A percentile compares a stretch with the other conserved stretches of the same genome.
Conservation (phyloP, 257 asterid genomes). For the Rhazya stricta region DNA sequence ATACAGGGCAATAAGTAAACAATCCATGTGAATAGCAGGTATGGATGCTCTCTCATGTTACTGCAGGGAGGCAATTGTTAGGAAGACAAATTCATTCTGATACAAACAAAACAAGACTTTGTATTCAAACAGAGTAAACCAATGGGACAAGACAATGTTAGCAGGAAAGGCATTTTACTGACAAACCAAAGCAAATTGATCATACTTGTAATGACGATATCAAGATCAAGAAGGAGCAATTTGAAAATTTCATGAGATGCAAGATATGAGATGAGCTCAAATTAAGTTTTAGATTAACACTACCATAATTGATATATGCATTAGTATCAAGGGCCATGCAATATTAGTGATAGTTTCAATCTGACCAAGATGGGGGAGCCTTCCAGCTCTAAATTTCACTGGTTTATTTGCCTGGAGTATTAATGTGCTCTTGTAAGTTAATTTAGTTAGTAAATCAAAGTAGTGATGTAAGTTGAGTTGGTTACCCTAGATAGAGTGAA, state of each 20-base stretch:
- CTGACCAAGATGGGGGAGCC: background rate
- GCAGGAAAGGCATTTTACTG: background rate
- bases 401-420: background rate
- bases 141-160: background rate
- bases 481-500: background rate
- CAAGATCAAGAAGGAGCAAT: background rate
- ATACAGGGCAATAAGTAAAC: background rate
- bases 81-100: background rate
- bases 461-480: background rate
- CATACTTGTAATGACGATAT: background rate
- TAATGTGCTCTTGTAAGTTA: background rate
- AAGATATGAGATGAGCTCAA: background rate
- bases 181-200: constrained; percentile 1
- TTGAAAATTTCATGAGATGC: background rate
- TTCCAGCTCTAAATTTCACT: background rate
- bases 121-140: background rate
- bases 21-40: background rate
- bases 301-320: background rate
- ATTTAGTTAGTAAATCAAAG: background rate
- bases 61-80: background rate
- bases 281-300: background rate
- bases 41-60: too few relatives aligned
- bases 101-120: background rate
- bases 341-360: background rate
- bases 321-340: background rate